These are phyloP conservation scores for Suillus tomentosus DNA, from an alignment of 768 basidiomycete species.

Conservation along the genomic window DNA sequence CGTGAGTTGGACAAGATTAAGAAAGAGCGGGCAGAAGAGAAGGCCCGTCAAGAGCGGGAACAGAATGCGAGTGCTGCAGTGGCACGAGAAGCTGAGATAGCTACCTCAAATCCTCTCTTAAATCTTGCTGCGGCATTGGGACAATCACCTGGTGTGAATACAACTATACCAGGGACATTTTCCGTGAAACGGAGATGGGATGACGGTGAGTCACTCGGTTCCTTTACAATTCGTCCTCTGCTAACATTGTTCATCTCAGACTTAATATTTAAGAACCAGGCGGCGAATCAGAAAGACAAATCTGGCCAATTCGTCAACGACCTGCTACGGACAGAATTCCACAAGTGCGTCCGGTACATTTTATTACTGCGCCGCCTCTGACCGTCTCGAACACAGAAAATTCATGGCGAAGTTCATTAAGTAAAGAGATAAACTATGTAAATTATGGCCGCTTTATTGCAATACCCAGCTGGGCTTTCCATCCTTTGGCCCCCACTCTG, in stretches of 20 bases:
- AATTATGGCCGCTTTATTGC: neutral
- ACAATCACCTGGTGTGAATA: conserved; percentile 70
- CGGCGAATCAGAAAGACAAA: conserved; percentile 66
- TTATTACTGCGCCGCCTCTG: conserved; percentile 9
- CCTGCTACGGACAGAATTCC: conserved; percentile 89
- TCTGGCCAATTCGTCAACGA: conserved; percentile 92
- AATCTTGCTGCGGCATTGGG: conserved; percentile 92
- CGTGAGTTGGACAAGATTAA: conserved; percentile 99
- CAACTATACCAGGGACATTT: conserved; percentile 79
- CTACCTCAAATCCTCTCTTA: conserved; percentile 83
- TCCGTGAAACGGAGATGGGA: conserved; percentile 95
- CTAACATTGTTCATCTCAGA: conserved; percentile 48
- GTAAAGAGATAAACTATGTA: conserved; percentile 16
- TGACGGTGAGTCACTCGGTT: conserved; percentile 60
- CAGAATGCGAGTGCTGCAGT: conserved; percentile 61
- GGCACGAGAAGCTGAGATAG: conserved; percentile 79
- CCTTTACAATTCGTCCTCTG: conserved; percentile 8
- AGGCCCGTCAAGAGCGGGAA: conserved; percentile 78
- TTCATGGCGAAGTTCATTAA: conserved; percentile 94
- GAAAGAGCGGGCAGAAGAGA: conserved; percentile 92
- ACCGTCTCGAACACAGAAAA: conserved; percentile 53
- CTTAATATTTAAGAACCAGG: conserved; percentile 98
- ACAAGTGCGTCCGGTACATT: conserved; percentile 60
- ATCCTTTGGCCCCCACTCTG: neutral
- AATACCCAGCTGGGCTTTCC: neutral